These are phyloP conservation scores for Solanum hybrid DNA, from an alignment of 305 asterid genomes.

Conservation along the genomic window DNA sequence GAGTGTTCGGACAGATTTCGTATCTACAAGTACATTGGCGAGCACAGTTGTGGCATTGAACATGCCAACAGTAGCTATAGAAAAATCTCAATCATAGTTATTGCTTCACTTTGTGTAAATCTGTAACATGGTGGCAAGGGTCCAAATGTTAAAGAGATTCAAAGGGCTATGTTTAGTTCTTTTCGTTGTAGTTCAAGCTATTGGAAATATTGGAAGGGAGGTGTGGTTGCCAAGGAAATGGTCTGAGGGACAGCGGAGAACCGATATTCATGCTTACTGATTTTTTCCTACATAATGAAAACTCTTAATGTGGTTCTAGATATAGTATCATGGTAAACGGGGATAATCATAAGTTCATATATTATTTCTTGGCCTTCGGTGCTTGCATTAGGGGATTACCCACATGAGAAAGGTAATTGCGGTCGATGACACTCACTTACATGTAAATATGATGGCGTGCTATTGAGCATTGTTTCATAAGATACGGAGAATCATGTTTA, in stretches of 20 bases:
- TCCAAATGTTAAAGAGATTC: not conserved
- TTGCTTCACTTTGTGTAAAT: not conserved
- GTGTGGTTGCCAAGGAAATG: not conserved
- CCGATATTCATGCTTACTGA: not conserved
- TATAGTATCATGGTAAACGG: not conserved
- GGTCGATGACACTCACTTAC: not conserved
- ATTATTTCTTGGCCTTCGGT: not conserved
- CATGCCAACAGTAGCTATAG: not conserved
- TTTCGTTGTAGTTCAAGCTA: not conserved
- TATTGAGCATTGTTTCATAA: not conserved
- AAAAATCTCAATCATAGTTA: not conserved
- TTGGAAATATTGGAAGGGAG: not conserved
- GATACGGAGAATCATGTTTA: not conserved
- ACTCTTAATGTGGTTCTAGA: not conserved
- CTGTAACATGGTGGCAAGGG: not conserved
- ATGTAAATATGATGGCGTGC: not conserved
- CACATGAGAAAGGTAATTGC: not conserved
- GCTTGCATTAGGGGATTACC: not conserved
- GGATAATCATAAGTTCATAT: not conserved
- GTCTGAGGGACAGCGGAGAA: not conserved
- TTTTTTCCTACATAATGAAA: not conserved
- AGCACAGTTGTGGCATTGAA: not conserved
- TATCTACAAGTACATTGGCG: not conserved
- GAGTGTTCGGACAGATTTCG: not conserved
- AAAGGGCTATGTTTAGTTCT: not conserved